Conservation (phyloP, 768 basidiomycete genomes). For the Tephrocybe sp. region DNA sequence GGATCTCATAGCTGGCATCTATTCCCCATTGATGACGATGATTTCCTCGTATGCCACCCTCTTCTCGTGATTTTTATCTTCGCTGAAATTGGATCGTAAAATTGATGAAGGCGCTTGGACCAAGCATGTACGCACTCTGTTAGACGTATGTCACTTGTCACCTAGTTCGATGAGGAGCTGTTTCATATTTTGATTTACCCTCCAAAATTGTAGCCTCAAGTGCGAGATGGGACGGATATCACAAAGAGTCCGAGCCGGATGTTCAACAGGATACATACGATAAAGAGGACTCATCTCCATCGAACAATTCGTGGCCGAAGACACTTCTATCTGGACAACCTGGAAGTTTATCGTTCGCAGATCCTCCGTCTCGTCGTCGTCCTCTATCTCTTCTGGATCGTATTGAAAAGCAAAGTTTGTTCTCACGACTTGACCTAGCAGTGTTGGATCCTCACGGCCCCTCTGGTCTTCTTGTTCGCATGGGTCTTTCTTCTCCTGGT, state of each 20-base stretch:
- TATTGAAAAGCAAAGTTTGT: background rate
- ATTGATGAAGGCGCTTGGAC: background rate
- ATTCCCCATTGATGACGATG: background rate
- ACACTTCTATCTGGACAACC: background rate
- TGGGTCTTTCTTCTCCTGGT: background rate
- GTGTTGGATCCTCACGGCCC: background rate
- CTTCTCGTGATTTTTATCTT: background rate
- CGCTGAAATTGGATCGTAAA: background rate
- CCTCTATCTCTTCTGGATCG: background rate
- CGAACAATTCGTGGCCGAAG: background rate
- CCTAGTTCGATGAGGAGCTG: too few relatives aligned
- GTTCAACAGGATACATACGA: background rate
- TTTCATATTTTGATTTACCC: too few relatives aligned
- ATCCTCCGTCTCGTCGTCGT: background rate
- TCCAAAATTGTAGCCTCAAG: background rate
- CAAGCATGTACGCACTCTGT: background rate
- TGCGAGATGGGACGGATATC: background rate
- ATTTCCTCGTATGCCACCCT: background rate
- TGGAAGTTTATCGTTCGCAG: background rate
- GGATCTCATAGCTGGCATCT: background rate
- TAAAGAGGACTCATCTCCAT: background rate
- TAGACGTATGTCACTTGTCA: too few relatives aligned
- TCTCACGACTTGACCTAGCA: background rate
- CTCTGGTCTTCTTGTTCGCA: background rate
- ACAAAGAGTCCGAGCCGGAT: background rate